Conservation (phyloP, 768 basidiomycete species). For the Mycena amicta region DNA sequence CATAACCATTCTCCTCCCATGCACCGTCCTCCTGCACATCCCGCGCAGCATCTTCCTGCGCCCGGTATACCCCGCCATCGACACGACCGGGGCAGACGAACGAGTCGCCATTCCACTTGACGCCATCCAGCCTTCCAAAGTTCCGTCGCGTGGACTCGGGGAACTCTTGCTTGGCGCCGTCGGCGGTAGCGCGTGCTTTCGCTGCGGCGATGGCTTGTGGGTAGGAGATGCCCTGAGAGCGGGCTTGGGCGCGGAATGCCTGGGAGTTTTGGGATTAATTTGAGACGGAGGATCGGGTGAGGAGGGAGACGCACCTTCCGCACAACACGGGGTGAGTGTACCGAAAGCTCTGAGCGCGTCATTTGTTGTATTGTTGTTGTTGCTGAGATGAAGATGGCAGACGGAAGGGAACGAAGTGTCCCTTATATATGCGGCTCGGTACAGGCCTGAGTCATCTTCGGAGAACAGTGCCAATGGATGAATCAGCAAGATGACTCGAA, state of each 20-base stretch:
- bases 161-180: not conserved
- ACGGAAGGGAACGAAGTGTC: not conserved
- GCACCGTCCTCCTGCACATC: not conserved
- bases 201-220: slow-evolving; percentile 1
- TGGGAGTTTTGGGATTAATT: not conserved
- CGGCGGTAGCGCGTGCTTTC: not conserved
- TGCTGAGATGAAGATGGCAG: not conserved
- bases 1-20: not conserved
- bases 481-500: not conserved
- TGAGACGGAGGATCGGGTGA: not conserved
- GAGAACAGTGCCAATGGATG: not conserved
- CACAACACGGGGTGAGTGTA: not conserved
- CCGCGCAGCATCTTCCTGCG: not conserved
- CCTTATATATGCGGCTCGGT: not conserved
- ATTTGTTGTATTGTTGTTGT: not conserved
- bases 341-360: not conserved
- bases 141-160: not conserved
- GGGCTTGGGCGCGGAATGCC: slow-evolving; percentile 2
- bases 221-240: not conserved
- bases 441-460: not conserved
- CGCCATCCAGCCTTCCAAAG: not conserved
- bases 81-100: no score
- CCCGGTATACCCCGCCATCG: not conserved
- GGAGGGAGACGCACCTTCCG: not conserved
- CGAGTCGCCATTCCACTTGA: no score